phyloP scores from a whole-genome alignment of 2,329 filamentous ascomycete genomes.

The Cladosporium sp. region DNA sequence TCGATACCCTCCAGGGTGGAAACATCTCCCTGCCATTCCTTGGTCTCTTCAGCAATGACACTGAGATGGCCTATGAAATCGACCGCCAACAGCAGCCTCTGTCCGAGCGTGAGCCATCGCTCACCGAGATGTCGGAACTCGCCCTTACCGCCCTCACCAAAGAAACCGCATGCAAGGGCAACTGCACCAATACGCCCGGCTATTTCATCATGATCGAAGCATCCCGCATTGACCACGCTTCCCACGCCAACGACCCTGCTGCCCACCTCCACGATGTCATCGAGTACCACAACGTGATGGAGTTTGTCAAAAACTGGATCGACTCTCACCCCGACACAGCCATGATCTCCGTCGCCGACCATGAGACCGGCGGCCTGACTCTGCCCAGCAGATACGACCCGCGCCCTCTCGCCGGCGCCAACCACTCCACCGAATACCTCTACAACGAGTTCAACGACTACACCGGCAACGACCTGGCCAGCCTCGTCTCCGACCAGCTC shows the following conservation, averaged over 20 bases:
- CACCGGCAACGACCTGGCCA: slow-evolving; percentile 25
- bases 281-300: slow-evolving; percentile 39
- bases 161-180: slow-evolving; percentile 25
- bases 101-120: slow-evolving; percentile 34
- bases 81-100: slow-evolving; percentile 29
- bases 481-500: slow-evolving; percentile 24
- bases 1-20: slow-evolving; percentile 29
- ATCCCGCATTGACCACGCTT: slow-evolving; percentile 36
- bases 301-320: slow-evolving; percentile 37
- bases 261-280: slow-evolving; percentile 35
- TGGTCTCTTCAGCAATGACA: slow-evolving; percentile 36
- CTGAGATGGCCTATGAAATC: slow-evolving; percentile 37
- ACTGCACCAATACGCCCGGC: slow-evolving; percentile 27
- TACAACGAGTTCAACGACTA: slow-evolving; percentile 32
- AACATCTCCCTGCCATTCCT: slow-evolving; percentile 32
- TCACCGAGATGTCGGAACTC: slow-evolving; percentile 38
- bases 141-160: slow-evolving; percentile 36
- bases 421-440: slow-evolving; percentile 32
- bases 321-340: slow-evolving; percentile 37
- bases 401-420: slow-evolving; percentile 27
- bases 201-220: slow-evolving; percentile 41
- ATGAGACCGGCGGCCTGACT: slow-evolving; percentile 39
- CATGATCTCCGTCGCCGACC: slow-evolving; percentile 39
- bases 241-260: slow-evolving; percentile 26
- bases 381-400: slow-evolving; percentile 35